Conservation (phyloP, 352 stramenopile genomes). For the Phytopythium aichiense region DNA sequence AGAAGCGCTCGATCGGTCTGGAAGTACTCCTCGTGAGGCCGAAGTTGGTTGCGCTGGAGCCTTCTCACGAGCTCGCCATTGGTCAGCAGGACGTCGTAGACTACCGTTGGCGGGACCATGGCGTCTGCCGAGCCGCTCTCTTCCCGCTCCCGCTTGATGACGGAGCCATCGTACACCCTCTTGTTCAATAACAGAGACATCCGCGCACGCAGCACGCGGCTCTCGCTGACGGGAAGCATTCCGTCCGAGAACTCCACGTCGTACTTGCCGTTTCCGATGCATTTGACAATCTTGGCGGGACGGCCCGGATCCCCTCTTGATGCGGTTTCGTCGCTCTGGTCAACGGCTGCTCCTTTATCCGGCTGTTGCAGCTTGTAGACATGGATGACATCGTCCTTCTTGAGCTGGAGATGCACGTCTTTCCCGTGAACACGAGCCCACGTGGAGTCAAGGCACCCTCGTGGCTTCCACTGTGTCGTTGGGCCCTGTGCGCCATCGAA, state of each 20-base stretch:
- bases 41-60: conserved; percentile 30
- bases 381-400: conserved; percentile 42
- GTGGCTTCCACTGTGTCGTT: conserved; percentile 24
- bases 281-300: conserved; percentile 7
- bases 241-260: neutral
- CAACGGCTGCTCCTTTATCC: neutral
- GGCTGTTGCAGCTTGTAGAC: conserved; percentile 21
- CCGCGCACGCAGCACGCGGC: neutral
- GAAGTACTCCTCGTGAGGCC: conserved; percentile 31
- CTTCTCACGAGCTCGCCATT: conserved; percentile 34
- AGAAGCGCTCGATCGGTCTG: conserved; percentile 36
- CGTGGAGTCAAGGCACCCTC: conserved; percentile 33
- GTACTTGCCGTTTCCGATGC: conserved; percentile 7
- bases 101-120: neutral
- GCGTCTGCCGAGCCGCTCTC: neutral
- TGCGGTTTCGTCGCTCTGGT: neutral
- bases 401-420: conserved; percentile 27
- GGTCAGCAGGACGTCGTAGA: conserved; percentile 37
- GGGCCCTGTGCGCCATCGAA: conserved; percentile 29
- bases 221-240: neutral
- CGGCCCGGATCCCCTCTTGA: neutral
- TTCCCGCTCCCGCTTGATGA: neutral
- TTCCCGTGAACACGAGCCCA: conserved; percentile 20
- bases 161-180: neutral
- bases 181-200: neutral